These are phyloP conservation scores for Metarhizium anisopliae DNA, from an alignment of 2,329 filamentous ascomycete species.

Conservation along the genomic window DNA sequence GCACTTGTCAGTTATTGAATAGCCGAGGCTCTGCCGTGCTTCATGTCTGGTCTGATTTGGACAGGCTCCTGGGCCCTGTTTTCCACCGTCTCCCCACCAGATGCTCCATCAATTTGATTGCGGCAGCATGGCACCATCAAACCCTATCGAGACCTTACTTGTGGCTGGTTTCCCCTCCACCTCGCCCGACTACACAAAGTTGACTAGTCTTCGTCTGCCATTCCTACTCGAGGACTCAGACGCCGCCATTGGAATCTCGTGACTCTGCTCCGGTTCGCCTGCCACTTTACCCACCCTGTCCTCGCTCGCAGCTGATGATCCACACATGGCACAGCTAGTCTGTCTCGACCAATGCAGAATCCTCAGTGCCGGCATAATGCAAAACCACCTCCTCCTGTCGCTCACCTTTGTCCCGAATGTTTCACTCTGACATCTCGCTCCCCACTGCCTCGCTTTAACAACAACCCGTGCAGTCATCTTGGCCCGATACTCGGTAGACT, in stretches of 20 bases:
- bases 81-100: too few relatives aligned
- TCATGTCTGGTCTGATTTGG: too few relatives aligned
- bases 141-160: neutral
- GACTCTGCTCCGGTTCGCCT: neutral
- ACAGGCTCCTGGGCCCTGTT: too few relatives aligned
- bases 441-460: conserved; percentile 1
- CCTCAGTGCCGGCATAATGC: neutral
- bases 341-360: neutral
- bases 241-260: neutral
- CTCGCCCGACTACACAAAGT: neutral
- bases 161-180: neutral
- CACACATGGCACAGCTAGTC: neutral
- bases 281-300: neutral
- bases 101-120: neutral
- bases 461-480: conserved; percentile 1
- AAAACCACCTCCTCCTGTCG: conserved; percentile 1
- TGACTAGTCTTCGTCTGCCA: neutral
- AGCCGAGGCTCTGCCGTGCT: too few relatives aligned
- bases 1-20: too few relatives aligned
- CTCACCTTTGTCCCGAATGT: conserved; percentile 9
- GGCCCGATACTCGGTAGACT: conserved; percentile 1
- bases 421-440: neutral
- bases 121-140: neutral
- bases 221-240: neutral
- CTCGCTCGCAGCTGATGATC: neutral